A percentile compares a stretch with the other conserved stretches of the same genome.
Evolutionary conservation across 2,329 filamentous ascomycete genomes (phyloP).

Genomic region (Macrophomina phaseolina): DNA sequence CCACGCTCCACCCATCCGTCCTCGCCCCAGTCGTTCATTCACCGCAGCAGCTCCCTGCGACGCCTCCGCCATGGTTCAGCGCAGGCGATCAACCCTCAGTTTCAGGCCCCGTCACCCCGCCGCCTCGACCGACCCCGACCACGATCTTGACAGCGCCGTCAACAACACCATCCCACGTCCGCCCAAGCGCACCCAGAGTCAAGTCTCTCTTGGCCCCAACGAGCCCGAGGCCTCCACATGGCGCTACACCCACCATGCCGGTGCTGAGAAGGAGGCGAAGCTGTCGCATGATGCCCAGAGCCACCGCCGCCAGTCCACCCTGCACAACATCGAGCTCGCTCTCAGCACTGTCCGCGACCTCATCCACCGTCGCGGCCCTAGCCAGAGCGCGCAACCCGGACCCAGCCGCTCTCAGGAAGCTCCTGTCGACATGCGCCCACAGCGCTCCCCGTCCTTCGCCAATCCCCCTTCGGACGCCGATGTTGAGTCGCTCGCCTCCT

Average conservation of each 20-base stretch:
- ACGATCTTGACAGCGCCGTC: constrained; percentile 40
- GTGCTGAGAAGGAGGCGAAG: constrained; percentile 24
- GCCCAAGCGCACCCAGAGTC: constrained; percentile 45
- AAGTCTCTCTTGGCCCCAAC: constrained; percentile 37
- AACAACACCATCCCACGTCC: constrained; percentile 30
- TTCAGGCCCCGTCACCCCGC: constrained; percentile 46
- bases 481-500: constrained; percentile 16
- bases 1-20: not conserved
- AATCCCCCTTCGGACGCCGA: constrained; percentile 23
- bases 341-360: constrained; percentile 25
- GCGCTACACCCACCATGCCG: constrained; percentile 24
- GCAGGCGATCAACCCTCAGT: constrained; percentile 42
- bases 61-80: constrained; percentile 33
- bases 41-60: no score
- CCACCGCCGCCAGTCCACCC: constrained; percentile 22
- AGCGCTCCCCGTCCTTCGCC: constrained; percentile 20
- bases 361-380: constrained; percentile 18
- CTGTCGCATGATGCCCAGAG: constrained; percentile 24
- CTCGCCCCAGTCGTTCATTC: constrained; percentile 24
- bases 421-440: constrained; percentile 22
- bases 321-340: constrained; percentile 26
- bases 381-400: constrained; percentile 11
- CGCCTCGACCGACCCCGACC: constrained; percentile 45
- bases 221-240: constrained; percentile 20
- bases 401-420: constrained; percentile 22